Evolutionary conservation across 257 asterid species (phyloP).

Genomic region (Scutellaria galericulata): DNA sequence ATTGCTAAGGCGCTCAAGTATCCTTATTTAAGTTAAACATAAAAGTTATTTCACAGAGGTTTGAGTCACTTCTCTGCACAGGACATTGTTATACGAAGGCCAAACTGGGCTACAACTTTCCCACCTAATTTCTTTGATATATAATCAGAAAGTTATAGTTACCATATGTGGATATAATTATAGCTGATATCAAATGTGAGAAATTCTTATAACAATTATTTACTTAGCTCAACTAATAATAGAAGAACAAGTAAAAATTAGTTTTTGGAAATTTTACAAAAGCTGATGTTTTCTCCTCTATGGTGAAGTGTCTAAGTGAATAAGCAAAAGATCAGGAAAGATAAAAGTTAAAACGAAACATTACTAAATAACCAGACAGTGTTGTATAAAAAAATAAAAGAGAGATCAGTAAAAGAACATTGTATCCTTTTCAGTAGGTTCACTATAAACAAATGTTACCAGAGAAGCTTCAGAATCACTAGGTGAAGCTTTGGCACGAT

Average conservation of each 20-base stretch:
- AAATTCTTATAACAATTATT: neutral
- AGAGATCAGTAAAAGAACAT: neutral
- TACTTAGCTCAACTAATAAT: constrained; percentile 26
- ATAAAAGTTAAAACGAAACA: neutral
- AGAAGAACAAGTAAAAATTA: neutral
- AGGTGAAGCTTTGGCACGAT: constrained; percentile 87
- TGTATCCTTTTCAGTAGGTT: constrained; percentile 6
- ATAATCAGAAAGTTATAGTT: neutral
- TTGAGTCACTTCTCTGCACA: neutral
- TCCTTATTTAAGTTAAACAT: neutral
- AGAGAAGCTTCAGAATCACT: constrained; percentile 87
- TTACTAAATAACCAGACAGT: constrained; percentile 2
- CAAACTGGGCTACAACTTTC: neutral
- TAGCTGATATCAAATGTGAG: neutral
- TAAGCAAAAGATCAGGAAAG: neutral
- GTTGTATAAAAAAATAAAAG: constrained; percentile 1
- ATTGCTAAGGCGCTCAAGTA: neutral
- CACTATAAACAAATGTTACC: constrained; percentile 50
- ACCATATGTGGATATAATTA: neutral
- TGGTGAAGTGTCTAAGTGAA: constrained; percentile 9
- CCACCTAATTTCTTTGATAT: neutral
- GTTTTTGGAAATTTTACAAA: constrained; percentile 4
- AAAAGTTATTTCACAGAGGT: neutral
- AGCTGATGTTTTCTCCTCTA: neutral
- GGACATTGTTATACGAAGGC: neutral